Percentiles rank a stretch among this genome's conserved stretches.
Evolutionary conservation across 139 green algal genomes (phyloP).

Genomic region (Auxenochlorella pyrenoidosa): DNA sequence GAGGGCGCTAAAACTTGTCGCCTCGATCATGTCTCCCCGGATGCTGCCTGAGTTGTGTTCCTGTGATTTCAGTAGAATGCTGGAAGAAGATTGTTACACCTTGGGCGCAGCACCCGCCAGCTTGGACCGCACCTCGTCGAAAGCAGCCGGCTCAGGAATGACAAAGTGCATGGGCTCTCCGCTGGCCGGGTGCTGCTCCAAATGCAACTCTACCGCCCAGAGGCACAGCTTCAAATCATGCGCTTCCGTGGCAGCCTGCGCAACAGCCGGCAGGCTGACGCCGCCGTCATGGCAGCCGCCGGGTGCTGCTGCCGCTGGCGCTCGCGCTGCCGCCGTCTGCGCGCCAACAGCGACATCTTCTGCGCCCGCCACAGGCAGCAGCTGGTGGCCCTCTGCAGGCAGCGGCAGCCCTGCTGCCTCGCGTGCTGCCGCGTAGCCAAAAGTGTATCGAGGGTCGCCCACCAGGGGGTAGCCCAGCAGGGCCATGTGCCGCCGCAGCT

Average conservation of each 20-base stretch:
- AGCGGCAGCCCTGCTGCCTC: background rate
- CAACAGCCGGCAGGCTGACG: background rate
- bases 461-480: slow-evolving; percentile 68
- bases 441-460: slow-evolving; percentile 64
- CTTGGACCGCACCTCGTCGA: background rate
- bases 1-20: no score
- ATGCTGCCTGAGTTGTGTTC: no score
- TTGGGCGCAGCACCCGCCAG: background rate
- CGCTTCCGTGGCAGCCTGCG: background rate
- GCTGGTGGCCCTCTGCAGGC: background rate
- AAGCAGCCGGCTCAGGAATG: slow-evolving; percentile 37
- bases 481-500: slow-evolving; percentile 83
- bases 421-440: slow-evolving; percentile 33
- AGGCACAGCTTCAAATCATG: slow-evolving; percentile 26
- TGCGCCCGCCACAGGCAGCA: background rate
- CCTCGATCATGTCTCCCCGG: no score
- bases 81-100: no score
- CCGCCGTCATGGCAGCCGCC: background rate
- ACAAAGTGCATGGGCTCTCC: slow-evolving; percentile 31
- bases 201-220: slow-evolving; percentile 41
- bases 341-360: background rate
- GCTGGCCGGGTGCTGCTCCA: slow-evolving; percentile 38
- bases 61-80: background rate
- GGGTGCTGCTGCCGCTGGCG: background rate
- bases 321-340: background rate